phyloP scores from a whole-genome alignment of 805 yeast species.

The Metschnikowia matae region DNA sequence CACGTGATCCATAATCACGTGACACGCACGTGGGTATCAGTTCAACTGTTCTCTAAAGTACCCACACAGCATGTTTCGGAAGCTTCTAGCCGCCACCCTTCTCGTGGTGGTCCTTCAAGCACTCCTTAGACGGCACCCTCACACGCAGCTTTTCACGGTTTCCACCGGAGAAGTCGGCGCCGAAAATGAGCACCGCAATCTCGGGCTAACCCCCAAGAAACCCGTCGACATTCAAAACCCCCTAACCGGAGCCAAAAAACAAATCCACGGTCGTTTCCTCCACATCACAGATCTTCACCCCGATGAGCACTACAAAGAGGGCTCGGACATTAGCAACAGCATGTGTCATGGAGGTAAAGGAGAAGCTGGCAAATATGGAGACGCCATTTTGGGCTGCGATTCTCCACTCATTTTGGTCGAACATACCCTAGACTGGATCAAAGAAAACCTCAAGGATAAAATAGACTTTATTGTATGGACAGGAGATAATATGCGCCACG shows the following conservation, averaged over 20 bases:
- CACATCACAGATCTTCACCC: slow-evolving; percentile 88
- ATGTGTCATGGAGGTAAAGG: slow-evolving; percentile 60
- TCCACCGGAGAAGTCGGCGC: neutral
- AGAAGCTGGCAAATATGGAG: slow-evolving; percentile 65
- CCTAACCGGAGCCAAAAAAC: slow-evolving; percentile 20
- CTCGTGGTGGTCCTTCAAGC: neutral
- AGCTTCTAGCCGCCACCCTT: neutral
- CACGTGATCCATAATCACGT: neutral
- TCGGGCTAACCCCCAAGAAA: slow-evolving; percentile 34
- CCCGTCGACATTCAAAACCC: slow-evolving; percentile 23
- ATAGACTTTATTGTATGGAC: slow-evolving; percentile 89
- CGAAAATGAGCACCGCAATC: slow-evolving; percentile 2
- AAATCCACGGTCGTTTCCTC: slow-evolving; percentile 71
- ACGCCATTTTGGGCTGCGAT: slow-evolving; percentile 75
- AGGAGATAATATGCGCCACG: slow-evolving; percentile 85
- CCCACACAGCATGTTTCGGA: slow-evolving; percentile 1
- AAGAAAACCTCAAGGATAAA: slow-evolving; percentile 60
- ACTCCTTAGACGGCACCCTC: neutral
- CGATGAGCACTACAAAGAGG: slow-evolving; percentile 59
- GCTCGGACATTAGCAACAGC: slow-evolving; percentile 39
- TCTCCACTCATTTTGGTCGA: slow-evolving; percentile 60
- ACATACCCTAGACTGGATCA: slow-evolving; percentile 64
- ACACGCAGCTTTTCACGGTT: neutral
- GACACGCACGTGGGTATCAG: neutral
- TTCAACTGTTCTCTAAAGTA: too few species aligned